phyloP scores from a whole-genome alignment of 2,329 filamentous ascomycete species.

The Epichloe sylvatica region DNA sequence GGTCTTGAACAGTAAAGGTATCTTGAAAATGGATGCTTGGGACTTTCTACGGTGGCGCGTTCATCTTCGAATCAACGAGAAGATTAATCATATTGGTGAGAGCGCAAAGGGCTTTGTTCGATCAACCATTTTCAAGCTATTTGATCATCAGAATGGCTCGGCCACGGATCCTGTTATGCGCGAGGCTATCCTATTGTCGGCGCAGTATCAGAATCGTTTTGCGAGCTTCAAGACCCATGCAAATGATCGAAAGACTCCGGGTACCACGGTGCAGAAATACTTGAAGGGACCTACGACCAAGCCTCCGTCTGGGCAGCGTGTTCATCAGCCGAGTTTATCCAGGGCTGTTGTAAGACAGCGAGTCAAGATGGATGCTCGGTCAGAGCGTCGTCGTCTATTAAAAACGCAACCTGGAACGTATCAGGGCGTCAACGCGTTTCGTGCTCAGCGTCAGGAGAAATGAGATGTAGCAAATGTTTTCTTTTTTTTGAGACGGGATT shows the following conservation, averaged over 20 bases:
- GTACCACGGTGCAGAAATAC: background rate
- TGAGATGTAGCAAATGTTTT: background rate
- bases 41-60: conserved; percentile 26
- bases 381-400: conserved; percentile 3
- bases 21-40: conserved; percentile 23
- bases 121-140: conserved; percentile 8
- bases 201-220: conserved; percentile 10
- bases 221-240: conserved; percentile 8
- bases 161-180: conserved; percentile 16
- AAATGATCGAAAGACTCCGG: background rate
- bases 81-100: conserved; percentile 4
- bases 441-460: conserved; percentile 7
- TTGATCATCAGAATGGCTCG: conserved; percentile 7
- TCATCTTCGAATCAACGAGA: conserved; percentile 7
- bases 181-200: conserved; percentile 15
- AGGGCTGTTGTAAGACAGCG: background rate
- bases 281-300: background rate
- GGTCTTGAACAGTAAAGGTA: conserved; percentile 10
- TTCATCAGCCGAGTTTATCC: background rate
- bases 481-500: background rate
- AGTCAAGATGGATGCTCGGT: conserved; percentile 3
- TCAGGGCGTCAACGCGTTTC: conserved; percentile 15
- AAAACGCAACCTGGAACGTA: conserved; percentile 8
- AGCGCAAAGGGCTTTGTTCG: conserved; percentile 6
- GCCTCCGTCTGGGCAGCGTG: background rate